Conservation (phyloP, 2,329 filamentous ascomycete species). For the Colletotrichum falcatum region DNA sequence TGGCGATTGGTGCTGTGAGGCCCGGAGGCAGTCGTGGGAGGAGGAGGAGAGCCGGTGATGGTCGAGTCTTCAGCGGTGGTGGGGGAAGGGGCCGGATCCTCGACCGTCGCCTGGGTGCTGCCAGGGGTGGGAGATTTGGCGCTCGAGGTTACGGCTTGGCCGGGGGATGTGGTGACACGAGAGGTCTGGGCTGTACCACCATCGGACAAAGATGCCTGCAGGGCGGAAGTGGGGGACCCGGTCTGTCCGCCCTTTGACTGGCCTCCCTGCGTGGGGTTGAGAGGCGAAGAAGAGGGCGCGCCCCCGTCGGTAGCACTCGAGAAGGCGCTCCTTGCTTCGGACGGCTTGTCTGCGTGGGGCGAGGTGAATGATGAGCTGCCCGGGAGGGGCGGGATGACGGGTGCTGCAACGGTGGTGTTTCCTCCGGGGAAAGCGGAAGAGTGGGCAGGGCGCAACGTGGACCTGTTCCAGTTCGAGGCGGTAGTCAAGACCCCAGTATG, state of each 20-base stretch:
- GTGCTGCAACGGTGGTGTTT: background rate
- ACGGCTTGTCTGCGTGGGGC: background rate
- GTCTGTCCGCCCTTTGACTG: background rate
- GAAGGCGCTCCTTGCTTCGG: background rate
- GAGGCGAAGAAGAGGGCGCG: background rate
- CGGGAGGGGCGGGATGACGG: background rate
- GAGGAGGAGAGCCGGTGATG: too few species aligned
- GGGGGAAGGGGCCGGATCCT: too few species aligned
- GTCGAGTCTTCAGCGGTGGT: too few species aligned
- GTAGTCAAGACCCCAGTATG: too few species aligned
- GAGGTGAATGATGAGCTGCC: background rate
- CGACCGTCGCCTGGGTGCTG: background rate
- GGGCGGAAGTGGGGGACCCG: background rate
- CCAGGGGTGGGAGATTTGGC: background rate
- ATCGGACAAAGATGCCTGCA: conserved; percentile 6
- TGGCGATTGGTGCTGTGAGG: background rate
- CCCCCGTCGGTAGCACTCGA: too few species aligned
- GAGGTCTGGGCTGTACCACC: conserved; percentile 13
- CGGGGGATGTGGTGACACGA: conserved; percentile 1
- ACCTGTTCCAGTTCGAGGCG: too few species aligned
- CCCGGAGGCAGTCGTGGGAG: background rate
- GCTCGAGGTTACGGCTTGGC: background rate
- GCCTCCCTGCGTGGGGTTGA: background rate
- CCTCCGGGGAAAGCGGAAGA: background rate
- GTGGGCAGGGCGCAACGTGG: too few species aligned